Base-by-base conservation (phyloP, 768 basidiomycete species). In the Cystobasidium tubakii region DNA sequence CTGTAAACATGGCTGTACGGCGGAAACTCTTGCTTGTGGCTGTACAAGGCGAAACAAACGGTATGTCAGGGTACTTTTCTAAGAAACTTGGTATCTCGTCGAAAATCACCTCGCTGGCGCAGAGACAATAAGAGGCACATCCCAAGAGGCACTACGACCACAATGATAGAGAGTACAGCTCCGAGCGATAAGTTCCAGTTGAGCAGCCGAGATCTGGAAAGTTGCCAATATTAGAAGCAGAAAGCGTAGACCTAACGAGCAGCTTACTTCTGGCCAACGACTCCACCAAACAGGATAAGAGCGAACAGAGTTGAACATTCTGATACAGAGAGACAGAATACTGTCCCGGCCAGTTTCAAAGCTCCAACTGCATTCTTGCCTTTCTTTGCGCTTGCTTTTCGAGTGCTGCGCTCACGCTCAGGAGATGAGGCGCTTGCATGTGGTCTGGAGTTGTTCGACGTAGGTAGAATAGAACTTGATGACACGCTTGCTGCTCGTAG, bases 251-350 rank as follows among this genome's bases (percentile, higher is more conserved):
- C n/a, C n/a, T n/a, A 12, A 25, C 33, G 4, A 44, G 63, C 63
- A 13, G 72, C 78, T 53, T 27, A 79, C 79, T 72, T n/a, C 1
- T 75, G 75, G 39, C 70, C 67, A 34, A 79, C 33, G 1, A 33
- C 73, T 17, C 77, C 76, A 12, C 77, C 77, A 39, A 78, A 77
- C 31, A 79, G 63, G n/a, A 79, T 29, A 39, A 79, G 62, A 7
- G 79, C 76, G 66, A 77, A 79, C 34, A 79, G 76, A 36, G 75
- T 77, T 34, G 66, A 75, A 62, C 74, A 74, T 72, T 79, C 79
- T 33, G 77, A 78, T 55, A 79, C 77, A 21, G 77, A 57, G 9
- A 78, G 62, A 74, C 79, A 79, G 74, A 79, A 79, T 33, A 79
- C 55, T 6, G 66, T 63, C 10, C 55, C 70, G 13, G 78, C 57